phyloP scores from a whole-genome alignment of 805 yeast genomes.

The Dipodascopsis tothii region DNA sequence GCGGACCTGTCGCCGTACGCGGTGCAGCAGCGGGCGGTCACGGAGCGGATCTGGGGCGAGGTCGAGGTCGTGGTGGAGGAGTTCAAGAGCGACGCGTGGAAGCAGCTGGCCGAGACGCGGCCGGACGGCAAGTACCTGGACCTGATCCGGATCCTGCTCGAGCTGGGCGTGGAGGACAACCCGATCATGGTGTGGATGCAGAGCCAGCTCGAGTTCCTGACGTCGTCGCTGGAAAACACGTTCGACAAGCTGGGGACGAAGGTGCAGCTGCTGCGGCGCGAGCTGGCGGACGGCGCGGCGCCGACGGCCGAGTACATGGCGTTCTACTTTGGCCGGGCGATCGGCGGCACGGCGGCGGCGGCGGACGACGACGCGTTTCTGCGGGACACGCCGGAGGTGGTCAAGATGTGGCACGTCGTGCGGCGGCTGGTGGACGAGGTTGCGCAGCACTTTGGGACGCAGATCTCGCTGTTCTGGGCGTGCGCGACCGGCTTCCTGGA shows the following conservation, averaged over 20 bases:
- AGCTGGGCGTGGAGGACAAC: slow-evolving; percentile 55
- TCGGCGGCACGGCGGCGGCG: slow-evolving; percentile 2
- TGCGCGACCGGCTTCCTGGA: slow-evolving; percentile 48
- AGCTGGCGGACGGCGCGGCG: slow-evolving; percentile 5
- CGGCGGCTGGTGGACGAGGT: slow-evolving; percentile 39
- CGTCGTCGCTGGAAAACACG: slow-evolving; percentile 35
- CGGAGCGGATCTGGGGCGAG: slow-evolving; percentile 49
- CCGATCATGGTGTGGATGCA: slow-evolving; percentile 60
- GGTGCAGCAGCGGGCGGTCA: slow-evolving; percentile 34
- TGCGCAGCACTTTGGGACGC: slow-evolving; percentile 32
- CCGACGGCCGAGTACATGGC: background rate
- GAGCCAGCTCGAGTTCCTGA: slow-evolving; percentile 40
- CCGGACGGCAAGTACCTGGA: slow-evolving; percentile 27
- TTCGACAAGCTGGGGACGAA: slow-evolving; percentile 33
- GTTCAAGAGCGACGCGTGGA: slow-evolving; percentile 52
- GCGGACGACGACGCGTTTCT: slow-evolving; percentile 16
- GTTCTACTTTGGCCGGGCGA: slow-evolving; percentile 10
- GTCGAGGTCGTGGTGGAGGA: slow-evolving; percentile 47
- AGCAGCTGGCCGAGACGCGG: slow-evolving; percentile 33
- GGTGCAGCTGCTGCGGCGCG: slow-evolving; percentile 9
- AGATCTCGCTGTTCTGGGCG: slow-evolving; percentile 47
- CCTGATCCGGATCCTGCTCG: slow-evolving; percentile 41
- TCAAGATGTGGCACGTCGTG: slow-evolving; percentile 54
- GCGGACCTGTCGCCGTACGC: slow-evolving; percentile 22
- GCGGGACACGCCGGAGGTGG: slow-evolving; percentile 47